phyloP scores from a whole-genome alignment of 768 basidiomycete species.

The Baorangia bicolor region DNA sequence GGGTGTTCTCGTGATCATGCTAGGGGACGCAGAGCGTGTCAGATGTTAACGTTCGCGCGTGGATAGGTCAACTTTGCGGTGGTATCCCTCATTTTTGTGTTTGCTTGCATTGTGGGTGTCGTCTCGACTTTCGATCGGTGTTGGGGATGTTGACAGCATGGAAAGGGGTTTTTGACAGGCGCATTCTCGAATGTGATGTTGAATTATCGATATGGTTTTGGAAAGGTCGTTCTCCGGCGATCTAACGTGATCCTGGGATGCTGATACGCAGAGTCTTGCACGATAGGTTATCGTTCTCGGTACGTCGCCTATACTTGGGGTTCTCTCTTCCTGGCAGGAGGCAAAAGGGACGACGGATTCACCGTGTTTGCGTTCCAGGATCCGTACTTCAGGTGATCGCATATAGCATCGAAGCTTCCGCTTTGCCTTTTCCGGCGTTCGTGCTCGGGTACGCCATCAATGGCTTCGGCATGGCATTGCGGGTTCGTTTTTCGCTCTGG shows the following conservation, averaged over 20 bases:
- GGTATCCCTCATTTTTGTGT: slow-evolving; percentile 45
- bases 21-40: background rate
- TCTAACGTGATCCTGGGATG: background rate
- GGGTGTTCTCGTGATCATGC: background rate
- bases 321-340: background rate
- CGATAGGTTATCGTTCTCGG: slow-evolving; percentile 29
- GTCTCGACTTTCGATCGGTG: background rate
- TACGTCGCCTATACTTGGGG: background rate
- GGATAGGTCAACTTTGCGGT: slow-evolving; percentile 37
- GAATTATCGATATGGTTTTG: slow-evolving; percentile 33
- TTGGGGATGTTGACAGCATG: background rate
- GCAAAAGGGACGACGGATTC: background rate
- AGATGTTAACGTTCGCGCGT: background rate
- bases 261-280: background rate
- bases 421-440: slow-evolving; percentile 46
- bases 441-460: slow-evolving; percentile 41
- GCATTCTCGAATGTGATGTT: slow-evolving; percentile 32
- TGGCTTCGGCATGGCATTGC: slow-evolving; percentile 45
- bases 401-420: slow-evolving; percentile 39
- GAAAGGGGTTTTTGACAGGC: slow-evolving; percentile 34
- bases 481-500: slow-evolving; percentile 34
- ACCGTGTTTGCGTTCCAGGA: slow-evolving; percentile 11
- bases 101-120: slow-evolving; percentile 37
- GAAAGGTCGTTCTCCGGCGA: slow-evolving; percentile 24
- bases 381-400: slow-evolving; percentile 31